Conservation (phyloP, 1,284 basidiomycete species). For the Ceratobasidium sp. region DNA sequence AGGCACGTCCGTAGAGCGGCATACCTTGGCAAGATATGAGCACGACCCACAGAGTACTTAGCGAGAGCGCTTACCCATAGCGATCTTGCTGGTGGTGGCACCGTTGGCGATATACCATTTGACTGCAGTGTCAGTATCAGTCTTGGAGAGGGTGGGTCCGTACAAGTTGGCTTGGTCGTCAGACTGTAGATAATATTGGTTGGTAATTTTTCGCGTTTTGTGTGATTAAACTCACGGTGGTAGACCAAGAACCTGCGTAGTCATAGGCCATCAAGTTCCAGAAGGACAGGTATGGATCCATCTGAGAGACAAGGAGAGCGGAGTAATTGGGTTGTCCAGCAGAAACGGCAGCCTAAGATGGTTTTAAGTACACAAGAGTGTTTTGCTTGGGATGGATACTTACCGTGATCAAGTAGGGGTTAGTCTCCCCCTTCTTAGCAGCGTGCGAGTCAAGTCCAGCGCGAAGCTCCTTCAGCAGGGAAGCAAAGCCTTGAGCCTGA, state of each 20-base stretch:
- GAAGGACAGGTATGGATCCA: conserved; percentile 73
- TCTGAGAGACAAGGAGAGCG: conserved; percentile 74
- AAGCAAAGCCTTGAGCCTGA: conserved; percentile 71
- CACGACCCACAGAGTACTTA: conserved; percentile 26
- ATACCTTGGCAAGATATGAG: conserved; percentile 65
- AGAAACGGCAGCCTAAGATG: conserved; percentile 62
- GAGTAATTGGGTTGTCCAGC: conserved; percentile 79
- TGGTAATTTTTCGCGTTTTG: not conserved
- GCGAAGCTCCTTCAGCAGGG: conserved; percentile 70
- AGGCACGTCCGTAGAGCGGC: conserved; percentile 87
- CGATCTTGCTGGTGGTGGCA: conserved; percentile 79
- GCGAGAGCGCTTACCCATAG: conserved; percentile 69
- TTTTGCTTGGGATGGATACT: conserved; percentile 38
- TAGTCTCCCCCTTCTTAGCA: conserved; percentile 68
- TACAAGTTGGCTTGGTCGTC: conserved; percentile 90
- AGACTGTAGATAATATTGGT: conserved; percentile 49
- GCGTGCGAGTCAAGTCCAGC: conserved; percentile 68
- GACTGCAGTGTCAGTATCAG: conserved; percentile 80
- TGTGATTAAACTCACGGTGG: conserved; percentile 52
- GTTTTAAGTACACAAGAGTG: conserved; percentile 10
- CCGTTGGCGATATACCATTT: conserved; percentile 75
- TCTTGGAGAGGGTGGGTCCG: conserved; percentile 69
- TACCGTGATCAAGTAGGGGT: conserved; percentile 71
- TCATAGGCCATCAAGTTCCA: conserved; percentile 96
- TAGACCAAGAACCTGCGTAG: conserved; percentile 78